These are phyloP conservation scores for Actinomucor elegans DNA, from an alignment of 371 early-diverging fungal genomes.

Conservation along the genomic window DNA sequence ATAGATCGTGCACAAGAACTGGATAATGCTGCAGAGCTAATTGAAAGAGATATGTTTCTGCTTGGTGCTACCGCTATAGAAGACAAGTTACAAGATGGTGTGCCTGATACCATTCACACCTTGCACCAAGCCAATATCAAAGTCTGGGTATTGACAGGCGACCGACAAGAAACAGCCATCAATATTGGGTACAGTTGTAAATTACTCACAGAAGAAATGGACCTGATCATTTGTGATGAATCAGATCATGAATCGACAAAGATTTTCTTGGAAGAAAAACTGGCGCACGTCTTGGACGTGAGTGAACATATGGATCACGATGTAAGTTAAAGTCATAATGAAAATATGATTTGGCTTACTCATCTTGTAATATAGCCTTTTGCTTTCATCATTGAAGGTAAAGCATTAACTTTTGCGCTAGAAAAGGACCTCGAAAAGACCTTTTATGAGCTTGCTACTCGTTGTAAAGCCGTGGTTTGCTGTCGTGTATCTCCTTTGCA, in stretches of 20 bases:
- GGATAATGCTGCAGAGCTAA: conserved; percentile 90
- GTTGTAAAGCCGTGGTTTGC: conserved; percentile 86
- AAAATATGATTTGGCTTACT: neutral
- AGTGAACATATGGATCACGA: conserved; percentile 12
- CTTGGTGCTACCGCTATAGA: conserved; percentile 99
- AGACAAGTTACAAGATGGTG: conserved; percentile 98
- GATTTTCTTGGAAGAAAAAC: conserved; percentile 67
- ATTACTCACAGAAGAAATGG: conserved; percentile 82
- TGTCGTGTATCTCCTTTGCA: conserved; percentile 94
- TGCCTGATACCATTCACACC: conserved; percentile 94
- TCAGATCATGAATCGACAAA: conserved; percentile 70
- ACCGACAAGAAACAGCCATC: conserved; percentile 92
- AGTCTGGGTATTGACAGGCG: conserved; percentile 97
- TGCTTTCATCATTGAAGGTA: conserved; percentile 74
- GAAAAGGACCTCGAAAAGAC: conserved; percentile 64
- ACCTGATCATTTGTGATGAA: conserved; percentile 74
- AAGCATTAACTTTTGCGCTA: conserved; percentile 66
- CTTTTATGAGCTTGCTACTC: conserved; percentile 75
- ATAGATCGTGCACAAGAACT: conserved; percentile 84
- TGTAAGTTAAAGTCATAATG: conserved; percentile 4
- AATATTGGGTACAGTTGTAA: conserved; percentile 92
- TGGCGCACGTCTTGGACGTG: conserved; percentile 40
- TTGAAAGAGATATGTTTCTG: conserved; percentile 87
- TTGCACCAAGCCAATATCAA: conserved; percentile 92
- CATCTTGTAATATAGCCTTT: conserved; percentile 34